Evolutionary conservation across 1,284 basidiomycete genomes (phyloP).

Genomic region (Exobasidium rhododendri): DNA sequence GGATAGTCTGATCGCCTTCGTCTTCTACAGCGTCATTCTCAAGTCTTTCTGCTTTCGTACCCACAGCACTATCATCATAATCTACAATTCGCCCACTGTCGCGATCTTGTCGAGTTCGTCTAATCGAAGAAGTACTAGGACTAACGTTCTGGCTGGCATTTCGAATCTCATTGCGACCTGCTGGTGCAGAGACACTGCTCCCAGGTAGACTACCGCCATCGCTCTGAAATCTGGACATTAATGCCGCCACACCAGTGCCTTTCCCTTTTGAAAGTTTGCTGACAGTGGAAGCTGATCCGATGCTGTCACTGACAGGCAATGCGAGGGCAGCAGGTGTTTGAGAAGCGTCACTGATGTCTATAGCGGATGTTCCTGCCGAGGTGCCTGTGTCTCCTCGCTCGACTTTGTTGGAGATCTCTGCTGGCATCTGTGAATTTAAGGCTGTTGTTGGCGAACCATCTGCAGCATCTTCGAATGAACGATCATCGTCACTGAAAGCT

Average conservation of each 20-base stretch:
- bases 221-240: not conserved
- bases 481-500: not conserved
- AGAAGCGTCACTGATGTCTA: no score
- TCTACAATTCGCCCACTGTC: not conserved
- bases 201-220: not conserved
- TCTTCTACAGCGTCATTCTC: not conserved
- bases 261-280: not conserved
- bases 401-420: no score
- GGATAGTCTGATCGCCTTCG: slow-evolving; percentile 7
- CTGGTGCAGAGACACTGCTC: not conserved
- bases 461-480: slow-evolving; percentile 3
- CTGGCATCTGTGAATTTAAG: not conserved
- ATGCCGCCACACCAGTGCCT: slow-evolving; percentile 9
- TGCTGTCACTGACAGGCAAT: not conserved
- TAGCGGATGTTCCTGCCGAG: no score
- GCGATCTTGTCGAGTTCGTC: not conserved
- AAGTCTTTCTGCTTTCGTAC: not conserved
- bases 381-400: not conserved
- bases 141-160: not conserved
- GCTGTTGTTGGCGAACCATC: not conserved
- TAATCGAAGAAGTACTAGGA: not conserved
- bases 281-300: not conserved
- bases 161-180: not conserved
- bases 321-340: no score
- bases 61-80: no score